Conservation (phyloP, 805 yeast species). For the Barnettozyma siamensis region DNA sequence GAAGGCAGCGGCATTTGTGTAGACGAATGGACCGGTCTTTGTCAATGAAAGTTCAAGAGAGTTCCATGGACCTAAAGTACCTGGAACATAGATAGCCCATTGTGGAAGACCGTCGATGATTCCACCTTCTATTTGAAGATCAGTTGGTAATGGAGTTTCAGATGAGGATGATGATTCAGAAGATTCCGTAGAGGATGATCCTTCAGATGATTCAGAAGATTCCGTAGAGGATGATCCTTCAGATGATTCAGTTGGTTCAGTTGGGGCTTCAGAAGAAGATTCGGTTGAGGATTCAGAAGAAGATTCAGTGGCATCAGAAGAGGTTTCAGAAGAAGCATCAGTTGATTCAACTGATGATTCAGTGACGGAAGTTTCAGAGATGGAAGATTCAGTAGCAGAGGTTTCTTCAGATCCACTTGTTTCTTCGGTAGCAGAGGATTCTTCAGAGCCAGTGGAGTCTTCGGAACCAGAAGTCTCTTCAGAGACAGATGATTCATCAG, state of each 20-base stretch:
- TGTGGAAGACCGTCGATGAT: constrained; percentile 11
- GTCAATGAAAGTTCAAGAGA: constrained; percentile 7
- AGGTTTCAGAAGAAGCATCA: constrained; percentile 1
- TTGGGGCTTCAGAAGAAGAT: not conserved
- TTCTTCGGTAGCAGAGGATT: not conserved
- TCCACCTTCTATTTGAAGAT: constrained; percentile 6
- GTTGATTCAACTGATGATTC: not conserved
- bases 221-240: not conserved
- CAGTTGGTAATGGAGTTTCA: not conserved
- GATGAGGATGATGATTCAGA: not conserved
- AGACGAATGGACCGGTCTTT: constrained; percentile 9
- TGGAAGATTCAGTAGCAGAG: not conserved
- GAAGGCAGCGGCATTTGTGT: constrained; percentile 6
- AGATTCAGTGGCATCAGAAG: not conserved
- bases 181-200: not conserved
- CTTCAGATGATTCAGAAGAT: not conserved
- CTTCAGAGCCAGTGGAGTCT: not conserved
- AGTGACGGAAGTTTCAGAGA: not conserved
- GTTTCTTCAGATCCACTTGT: not conserved
- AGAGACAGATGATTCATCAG: not conserved
- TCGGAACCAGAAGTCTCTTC: not conserved
- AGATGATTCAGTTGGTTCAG: not conserved
- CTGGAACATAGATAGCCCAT: constrained; percentile 8
- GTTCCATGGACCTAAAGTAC: constrained; percentile 16
- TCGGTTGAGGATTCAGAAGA: not conserved